Evolutionary conservation across 768 basidiomycete species (phyloP).

Genomic region (Rhodosporidiobolus sp.): DNA sequence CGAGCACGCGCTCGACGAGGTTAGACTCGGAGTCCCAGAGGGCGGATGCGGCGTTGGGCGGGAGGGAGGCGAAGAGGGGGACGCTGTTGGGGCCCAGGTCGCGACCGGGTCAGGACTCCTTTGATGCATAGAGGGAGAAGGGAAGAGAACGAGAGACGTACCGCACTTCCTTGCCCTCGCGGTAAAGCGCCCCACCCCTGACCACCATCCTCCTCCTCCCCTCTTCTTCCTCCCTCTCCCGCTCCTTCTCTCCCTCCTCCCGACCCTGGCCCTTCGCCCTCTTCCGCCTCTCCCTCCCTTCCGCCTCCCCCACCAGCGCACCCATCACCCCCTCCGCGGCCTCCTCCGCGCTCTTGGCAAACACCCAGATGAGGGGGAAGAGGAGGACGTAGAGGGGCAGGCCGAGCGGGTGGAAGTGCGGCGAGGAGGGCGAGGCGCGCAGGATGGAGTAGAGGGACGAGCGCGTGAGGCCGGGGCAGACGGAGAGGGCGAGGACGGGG

Average conservation of each 20-base stretch:
- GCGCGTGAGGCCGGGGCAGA: slow-evolving; percentile 73
- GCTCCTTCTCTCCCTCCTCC: background rate
- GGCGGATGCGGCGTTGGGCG: background rate
- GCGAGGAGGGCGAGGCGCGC: slow-evolving; percentile 5
- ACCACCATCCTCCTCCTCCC: slow-evolving; percentile 10
- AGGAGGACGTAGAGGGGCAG: slow-evolving; percentile 13
- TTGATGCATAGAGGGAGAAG: too few species aligned
- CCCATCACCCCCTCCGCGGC: slow-evolving; percentile 24
- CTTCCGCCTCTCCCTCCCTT: slow-evolving; percentile 4
- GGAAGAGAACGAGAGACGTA: background rate
- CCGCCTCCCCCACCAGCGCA: slow-evolving; percentile 14
- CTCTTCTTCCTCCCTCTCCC: background rate
- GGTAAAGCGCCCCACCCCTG: slow-evolving; percentile 20
- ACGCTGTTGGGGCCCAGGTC: slow-evolving; percentile 4
- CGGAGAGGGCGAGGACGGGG: slow-evolving; percentile 70
- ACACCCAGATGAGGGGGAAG: slow-evolving; percentile 34
- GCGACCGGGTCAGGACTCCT: background rate
- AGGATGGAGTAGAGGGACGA: slow-evolving; percentile 41
- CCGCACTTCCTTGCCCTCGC: slow-evolving; percentile 30
- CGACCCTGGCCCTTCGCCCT: background rate
- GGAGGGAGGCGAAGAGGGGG: slow-evolving; percentile 9
- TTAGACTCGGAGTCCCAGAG: slow-evolving; percentile 27
- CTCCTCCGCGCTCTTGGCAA: slow-evolving; percentile 34
- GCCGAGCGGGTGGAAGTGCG: slow-evolving; percentile 14
- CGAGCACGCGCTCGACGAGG: slow-evolving; percentile 21